Percentiles rank a stretch among this genome's conserved stretches.
Conservation (phyloP, 148 eudicot genomes). For the Polygonum aviculare region DNA sequence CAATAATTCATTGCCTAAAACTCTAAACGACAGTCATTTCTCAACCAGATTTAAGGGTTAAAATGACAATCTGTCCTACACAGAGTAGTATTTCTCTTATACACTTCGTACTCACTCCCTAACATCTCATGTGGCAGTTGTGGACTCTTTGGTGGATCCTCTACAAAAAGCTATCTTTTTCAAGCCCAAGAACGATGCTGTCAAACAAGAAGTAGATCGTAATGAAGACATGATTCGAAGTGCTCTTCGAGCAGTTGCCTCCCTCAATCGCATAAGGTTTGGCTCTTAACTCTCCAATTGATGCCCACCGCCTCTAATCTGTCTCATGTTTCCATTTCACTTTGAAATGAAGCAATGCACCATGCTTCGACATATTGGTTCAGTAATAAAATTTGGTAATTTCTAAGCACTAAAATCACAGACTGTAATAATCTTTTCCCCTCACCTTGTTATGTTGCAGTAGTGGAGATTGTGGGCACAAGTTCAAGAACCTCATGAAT, state of each 20-base stretch:
- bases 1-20: no score
- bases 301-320: no score
- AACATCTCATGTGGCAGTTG: constrained; percentile 39
- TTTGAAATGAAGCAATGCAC: no score
- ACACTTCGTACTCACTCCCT: neutral
- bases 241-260: constrained; percentile 85
- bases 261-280: constrained; percentile 78
- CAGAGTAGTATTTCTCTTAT: no score
- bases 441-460: constrained; percentile 33
- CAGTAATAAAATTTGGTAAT: no score
- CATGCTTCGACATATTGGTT: no score
- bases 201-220: constrained; percentile 99
- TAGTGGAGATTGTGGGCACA: constrained; percentile 81
- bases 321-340: no score
- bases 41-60: no score
- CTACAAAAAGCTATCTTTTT: constrained; percentile 81
- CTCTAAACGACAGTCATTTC: no score
- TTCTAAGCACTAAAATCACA: no score
- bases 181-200: constrained; percentile 97
- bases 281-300: neutral
- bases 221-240: constrained; percentile 98
- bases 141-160: constrained; percentile 97
- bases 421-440: no score
- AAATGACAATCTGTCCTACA: no score
- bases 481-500: constrained; percentile 85